Evolutionary conservation across 257 asterid genomes (phyloP).

Genomic region (Przewalskia tangutica): DNA sequence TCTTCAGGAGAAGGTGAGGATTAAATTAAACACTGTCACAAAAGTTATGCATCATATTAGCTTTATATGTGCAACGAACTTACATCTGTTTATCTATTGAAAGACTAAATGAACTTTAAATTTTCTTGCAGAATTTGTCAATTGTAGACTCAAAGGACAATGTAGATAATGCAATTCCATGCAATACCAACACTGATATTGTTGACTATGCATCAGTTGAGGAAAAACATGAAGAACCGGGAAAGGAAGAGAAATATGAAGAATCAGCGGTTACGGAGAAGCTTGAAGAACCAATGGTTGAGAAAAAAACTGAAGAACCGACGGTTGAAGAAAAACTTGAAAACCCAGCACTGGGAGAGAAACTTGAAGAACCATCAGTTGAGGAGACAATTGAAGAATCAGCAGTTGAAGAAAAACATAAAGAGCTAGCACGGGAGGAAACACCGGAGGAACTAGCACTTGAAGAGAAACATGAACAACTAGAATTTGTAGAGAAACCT

Average conservation of each 20-base stretch:
- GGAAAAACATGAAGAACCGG: background rate
- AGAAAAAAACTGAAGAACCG: background rate
- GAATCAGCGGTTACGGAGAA: background rate
- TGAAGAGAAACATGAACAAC: background rate
- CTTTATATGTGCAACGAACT: background rate
- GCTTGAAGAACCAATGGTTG: background rate
- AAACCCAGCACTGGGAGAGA: background rate
- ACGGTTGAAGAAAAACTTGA: background rate
- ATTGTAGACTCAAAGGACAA: background rate
- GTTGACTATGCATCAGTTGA: background rate
- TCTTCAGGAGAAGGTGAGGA: background rate
- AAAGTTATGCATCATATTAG: background rate
- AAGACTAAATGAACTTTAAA: background rate
- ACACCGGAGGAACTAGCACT: background rate
- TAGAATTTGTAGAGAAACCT: background rate
- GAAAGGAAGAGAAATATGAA: background rate
- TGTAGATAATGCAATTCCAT: background rate
- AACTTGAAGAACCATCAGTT: background rate
- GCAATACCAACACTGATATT: background rate
- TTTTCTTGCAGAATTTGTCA: background rate
- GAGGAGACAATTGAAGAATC: background rate
- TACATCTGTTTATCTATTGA: background rate
- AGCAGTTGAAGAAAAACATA: background rate
- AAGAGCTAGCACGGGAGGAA: too few species aligned
- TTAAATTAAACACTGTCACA: background rate